Base-by-base conservation (phyloP, 352 stramenopile genomes). In the Phytophthora ohioensis region DNA sequence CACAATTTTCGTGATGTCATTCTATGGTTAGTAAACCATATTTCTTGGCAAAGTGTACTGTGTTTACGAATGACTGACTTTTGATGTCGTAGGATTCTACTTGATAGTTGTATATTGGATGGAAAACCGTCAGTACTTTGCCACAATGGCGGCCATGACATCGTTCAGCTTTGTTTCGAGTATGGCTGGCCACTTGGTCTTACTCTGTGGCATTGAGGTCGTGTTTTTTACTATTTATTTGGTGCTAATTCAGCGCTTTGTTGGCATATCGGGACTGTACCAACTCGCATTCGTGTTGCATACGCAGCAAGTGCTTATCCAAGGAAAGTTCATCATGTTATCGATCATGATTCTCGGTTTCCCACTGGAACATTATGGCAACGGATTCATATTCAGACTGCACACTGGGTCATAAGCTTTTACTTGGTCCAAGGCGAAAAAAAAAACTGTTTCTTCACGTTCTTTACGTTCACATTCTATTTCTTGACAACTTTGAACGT, bases 241-340 rank as follows among this genome's bases (percentile, higher is more conserved):
- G 35, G 15, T 46, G 6, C 55, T 67, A 3, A 60, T 78, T 3
- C 43, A 32, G 5, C 51, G 15, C 3, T 38, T 34, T 0, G 34
- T 72, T 3, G 34, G 34, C 0, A n/a, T 75, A 1, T 60, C 46
- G 0, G 73, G 69, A 0, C n/a, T 49, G 1, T 17, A 65, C 7
- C 69, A 77, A 11, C 64, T 77, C 11, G 60, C 64, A 3, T 80
- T 80, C 27, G 68, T 71, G 39, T 53, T 80, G 3, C 66, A 51
- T 42, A 65, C 73, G 1, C 73, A 80, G 52, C 46, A 52, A 21
- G 47, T 65, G n/a, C 60, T 69, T 11, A 46, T 80, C 36, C 65
- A 77, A 17, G 57, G 42, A 13, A 80, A 78, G 13, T 71, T 67
- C 11, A 15, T 80, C 0, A 55, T 54, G 47, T 12, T 54, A 3